Evolutionary conservation across 441 rosid genomes (phyloP).

Genomic region (Pelargonium australe): DNA sequence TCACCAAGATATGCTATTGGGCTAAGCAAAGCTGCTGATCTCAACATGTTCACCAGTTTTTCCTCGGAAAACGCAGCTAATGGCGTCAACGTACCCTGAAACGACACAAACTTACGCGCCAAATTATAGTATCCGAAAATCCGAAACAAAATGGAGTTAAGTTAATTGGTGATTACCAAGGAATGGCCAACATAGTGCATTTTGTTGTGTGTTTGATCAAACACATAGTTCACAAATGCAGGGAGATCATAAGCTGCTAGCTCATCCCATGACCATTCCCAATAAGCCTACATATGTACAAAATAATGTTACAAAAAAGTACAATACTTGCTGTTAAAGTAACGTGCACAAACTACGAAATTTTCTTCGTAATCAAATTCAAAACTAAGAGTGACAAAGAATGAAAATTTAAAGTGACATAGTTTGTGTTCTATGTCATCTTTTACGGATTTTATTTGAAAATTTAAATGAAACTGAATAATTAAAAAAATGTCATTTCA

Average conservation of each 20-base stretch:
- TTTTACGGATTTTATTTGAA: too few species aligned
- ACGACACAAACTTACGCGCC: neutral
- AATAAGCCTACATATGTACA: constrained; percentile 31
- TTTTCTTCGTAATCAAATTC: too few species aligned
- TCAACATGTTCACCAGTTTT: constrained; percentile 15
- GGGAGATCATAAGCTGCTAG: constrained; percentile 31
- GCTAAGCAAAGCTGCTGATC: constrained; percentile 32
- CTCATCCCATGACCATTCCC: constrained; percentile 54
- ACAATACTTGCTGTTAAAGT: too few species aligned
- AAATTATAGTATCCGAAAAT: too few species aligned
- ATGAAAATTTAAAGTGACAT: too few species aligned
- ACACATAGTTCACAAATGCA: constrained; percentile 26
- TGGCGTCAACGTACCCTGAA: constrained; percentile 31
- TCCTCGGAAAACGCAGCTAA: constrained; percentile 28
- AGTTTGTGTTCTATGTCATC: too few species aligned
- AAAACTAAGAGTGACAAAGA: too few species aligned
- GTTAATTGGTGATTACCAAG: constrained; percentile 18
- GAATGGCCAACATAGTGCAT: constrained; percentile 44
- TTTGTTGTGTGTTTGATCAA: constrained; percentile 24
- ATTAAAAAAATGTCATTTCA: too few species aligned
- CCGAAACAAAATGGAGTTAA: too few species aligned
- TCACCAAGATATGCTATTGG: constrained; percentile 29
- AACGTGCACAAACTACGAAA: too few species aligned
- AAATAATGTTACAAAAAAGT: neutral
- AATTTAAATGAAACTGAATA: too few species aligned